A percentile compares a stretch with the other conserved stretches of the same genome.
These are phyloP conservation scores for Trichosporon asahii DNA, from an alignment of 1,284 basidiomycete species.

Conservation along the genomic window DNA sequence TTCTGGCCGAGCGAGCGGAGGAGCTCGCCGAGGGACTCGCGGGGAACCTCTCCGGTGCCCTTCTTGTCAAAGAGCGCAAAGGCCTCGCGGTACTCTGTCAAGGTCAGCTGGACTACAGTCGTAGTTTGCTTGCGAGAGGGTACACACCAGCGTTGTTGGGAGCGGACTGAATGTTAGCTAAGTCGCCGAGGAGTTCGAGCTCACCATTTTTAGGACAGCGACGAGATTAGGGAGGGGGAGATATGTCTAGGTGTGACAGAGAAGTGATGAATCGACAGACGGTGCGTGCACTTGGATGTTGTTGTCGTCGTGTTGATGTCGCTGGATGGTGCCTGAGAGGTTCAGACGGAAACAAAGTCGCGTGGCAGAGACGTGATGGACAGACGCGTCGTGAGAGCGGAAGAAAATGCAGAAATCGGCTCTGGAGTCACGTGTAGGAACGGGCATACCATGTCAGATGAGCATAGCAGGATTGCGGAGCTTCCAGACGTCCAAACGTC, in stretches of 20 bases:
- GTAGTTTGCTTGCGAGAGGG: background rate
- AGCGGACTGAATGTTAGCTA: constrained; percentile 22
- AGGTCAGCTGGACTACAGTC: background rate
- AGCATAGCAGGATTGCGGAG: background rate
- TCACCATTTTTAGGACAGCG: background rate
- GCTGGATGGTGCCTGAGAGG: background rate
- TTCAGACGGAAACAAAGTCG: background rate
- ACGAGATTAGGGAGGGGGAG: background rate
- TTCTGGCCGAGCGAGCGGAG: constrained; percentile 94
- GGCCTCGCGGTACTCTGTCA: constrained; percentile 86
- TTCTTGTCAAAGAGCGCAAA: constrained; percentile 98
- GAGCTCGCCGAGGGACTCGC: constrained; percentile 89
- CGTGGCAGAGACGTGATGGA: background rate
- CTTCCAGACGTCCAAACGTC: background rate
- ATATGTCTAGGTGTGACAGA: background rate
- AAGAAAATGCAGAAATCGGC: background rate
- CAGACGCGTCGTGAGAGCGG: background rate
- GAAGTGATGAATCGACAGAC: background rate
- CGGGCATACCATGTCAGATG: background rate
- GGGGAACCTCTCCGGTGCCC: constrained; percentile 81
- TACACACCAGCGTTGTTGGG: constrained; percentile 28
- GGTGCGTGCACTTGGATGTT: constrained; percentile 4
- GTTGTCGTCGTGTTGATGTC: constrained; percentile 12
- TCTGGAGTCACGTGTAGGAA: background rate
- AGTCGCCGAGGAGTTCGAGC: background rate